These are phyloP conservation scores for Salix koriyanagi DNA, from an alignment of 345 rosid species.

Conservation along the genomic window DNA sequence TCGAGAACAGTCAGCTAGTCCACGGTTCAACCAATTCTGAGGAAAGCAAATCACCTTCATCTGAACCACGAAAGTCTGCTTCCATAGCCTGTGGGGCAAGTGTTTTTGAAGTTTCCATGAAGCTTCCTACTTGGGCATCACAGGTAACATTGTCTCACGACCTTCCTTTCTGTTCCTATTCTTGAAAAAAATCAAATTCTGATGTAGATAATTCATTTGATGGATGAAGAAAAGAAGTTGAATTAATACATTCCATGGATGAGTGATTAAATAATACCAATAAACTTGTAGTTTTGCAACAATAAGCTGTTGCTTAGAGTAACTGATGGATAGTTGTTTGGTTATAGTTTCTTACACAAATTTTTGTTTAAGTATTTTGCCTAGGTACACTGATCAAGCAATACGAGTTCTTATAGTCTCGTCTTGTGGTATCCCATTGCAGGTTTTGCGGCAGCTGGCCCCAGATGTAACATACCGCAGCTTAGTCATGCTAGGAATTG, in stretches of 20 bases:
- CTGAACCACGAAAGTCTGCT: conserved; percentile 86
- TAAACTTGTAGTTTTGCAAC: neutral
- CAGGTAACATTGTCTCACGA: conserved; percentile 56
- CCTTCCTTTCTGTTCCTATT: neutral
- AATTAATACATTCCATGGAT: neutral
- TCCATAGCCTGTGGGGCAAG: conserved; percentile 93
- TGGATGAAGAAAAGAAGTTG: neutral
- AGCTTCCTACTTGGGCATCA: conserved; percentile 95
- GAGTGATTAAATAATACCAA: neutral
- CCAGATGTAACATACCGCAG: conserved; percentile 88
- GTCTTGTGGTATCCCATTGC: conserved; percentile 23
- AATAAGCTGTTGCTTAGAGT: neutral
- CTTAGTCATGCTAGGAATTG: conserved; percentile 88
- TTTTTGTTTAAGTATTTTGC: neutral
- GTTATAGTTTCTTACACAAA: neutral
- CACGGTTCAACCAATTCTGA: conserved; percentile 56
- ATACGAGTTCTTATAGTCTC: neutral
- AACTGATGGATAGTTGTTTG: neutral
- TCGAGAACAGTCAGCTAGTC: conserved; percentile 72
- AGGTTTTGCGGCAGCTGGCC: conserved; percentile 92
- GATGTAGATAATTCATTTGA: neutral
- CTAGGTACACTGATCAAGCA: neutral
- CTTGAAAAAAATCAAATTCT: neutral
- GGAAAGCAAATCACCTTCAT: conserved; percentile 43
- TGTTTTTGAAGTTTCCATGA: conserved; percentile 89